These are phyloP conservation scores for Pichia sp. DNA, from an alignment of 1,139 yeast genomes.

Conservation along the genomic window DNA sequence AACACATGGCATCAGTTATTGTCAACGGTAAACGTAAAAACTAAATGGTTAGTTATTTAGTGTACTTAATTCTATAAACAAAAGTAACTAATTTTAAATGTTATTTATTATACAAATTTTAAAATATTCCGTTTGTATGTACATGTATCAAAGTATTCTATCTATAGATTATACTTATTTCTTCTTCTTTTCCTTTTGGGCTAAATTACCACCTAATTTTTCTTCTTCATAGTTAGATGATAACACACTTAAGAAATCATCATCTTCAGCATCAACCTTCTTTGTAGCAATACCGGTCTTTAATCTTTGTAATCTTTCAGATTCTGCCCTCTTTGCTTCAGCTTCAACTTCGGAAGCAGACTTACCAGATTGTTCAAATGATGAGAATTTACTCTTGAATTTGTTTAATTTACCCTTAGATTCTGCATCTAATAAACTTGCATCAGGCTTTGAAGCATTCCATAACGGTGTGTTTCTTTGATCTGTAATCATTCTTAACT, in stretches of 20 bases:
- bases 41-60: not conserved
- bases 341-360: constrained; percentile 24
- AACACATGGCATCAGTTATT: constrained; percentile 38
- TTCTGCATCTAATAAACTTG: constrained; percentile 67
- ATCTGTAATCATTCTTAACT: constrained; percentile 79
- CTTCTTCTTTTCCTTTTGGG: constrained; percentile 27
- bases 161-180: constrained; percentile 12
- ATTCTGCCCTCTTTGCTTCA: constrained; percentile 23
- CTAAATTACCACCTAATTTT: constrained; percentile 31
- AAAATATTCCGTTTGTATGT: not conserved
- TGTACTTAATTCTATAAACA: not conserved
- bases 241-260: constrained; percentile 28
- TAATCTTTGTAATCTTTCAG: constrained; percentile 23
- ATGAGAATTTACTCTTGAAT: constrained; percentile 70
- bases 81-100: not conserved
- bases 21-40: constrained; percentile 36
- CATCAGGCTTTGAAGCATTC: constrained; percentile 82
- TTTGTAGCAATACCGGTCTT: constrained; percentile 23
- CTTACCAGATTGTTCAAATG: constrained; percentile 39
- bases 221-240: constrained; percentile 28
- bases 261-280: constrained; percentile 22
- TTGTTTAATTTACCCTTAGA: constrained; percentile 81
- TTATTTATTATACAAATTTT: not conserved
- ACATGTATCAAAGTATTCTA: not conserved
- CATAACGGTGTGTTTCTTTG: constrained; percentile 80